Conservation (phyloP, 176 grass and related monocot genomes). For the Puya raimondii region DNA sequence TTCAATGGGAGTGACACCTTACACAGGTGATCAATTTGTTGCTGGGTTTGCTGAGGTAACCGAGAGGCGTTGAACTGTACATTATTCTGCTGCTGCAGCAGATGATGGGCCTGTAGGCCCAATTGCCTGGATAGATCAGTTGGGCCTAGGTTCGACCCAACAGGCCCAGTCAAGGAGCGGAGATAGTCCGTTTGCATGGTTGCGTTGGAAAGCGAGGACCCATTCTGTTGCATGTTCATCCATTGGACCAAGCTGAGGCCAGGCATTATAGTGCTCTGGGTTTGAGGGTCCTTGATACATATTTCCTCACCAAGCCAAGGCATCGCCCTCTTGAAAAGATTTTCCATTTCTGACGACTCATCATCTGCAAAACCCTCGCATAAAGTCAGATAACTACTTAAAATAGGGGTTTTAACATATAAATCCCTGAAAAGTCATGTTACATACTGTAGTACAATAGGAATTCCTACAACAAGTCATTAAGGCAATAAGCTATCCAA, state of each 20-base stretch:
- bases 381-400: background rate
- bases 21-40: constrained; percentile 38
- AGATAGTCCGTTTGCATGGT: constrained; percentile 62
- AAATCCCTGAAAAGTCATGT: no score
- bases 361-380: constrained; percentile 40
- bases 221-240: constrained; percentile 82
- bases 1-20: constrained; percentile 35
- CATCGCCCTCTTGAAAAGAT: constrained; percentile 67
- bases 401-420: no score
- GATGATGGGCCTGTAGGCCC: constrained; percentile 33
- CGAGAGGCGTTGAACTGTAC: constrained; percentile 45
- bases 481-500: no score
- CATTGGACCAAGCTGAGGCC: constrained; percentile 82
- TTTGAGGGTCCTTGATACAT: constrained; percentile 83
- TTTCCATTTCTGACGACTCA: constrained; percentile 79
- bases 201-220: constrained; percentile 42
- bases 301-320: constrained; percentile 89
- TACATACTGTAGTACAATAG: no score
- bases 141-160: constrained; percentile 42
- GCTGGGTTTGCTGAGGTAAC: constrained; percentile 39
- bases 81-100: constrained; percentile 52
- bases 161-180: constrained; percentile 36
- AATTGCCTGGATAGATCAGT: constrained; percentile 52
- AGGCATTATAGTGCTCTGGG: constrained; percentile 66
- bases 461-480: no score